phyloP scores from a whole-genome alignment of 2,329 filamentous ascomycete genomes.

The Beauveria pseudobassiana region DNA sequence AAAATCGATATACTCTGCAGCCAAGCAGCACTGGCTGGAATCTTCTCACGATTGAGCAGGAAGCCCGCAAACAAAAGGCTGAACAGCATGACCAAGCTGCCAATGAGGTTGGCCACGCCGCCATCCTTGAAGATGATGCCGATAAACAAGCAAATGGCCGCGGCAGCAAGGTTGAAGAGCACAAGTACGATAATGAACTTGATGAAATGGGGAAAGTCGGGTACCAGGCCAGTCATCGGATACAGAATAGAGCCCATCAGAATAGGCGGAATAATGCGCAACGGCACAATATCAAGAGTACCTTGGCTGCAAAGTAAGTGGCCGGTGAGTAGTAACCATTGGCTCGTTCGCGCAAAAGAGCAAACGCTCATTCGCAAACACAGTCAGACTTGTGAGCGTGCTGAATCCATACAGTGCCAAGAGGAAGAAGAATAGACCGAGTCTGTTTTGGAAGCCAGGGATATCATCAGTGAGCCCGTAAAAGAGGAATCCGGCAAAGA shows the following conservation, averaged over 20 bases:
- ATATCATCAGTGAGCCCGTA: constrained; percentile 96
- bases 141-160: constrained; percentile 90
- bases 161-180: constrained; percentile 90
- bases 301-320: constrained; percentile 91
- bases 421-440: constrained; percentile 96
- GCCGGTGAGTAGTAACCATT: constrained; percentile 95
- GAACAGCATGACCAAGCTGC: constrained; percentile 95
- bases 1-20: constrained; percentile 92
- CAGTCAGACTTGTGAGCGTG: constrained; percentile 85
- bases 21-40: constrained; percentile 79
- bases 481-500: constrained; percentile 91
- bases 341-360: constrained; percentile 87
- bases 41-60: constrained; percentile 88
- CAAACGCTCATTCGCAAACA: constrained; percentile 85
- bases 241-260: constrained; percentile 95
- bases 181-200: constrained; percentile 89
- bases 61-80: constrained; percentile 90
- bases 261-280: constrained; percentile 89
- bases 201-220: constrained; percentile 76
- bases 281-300: constrained; percentile 92
- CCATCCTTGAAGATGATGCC: constrained; percentile 90
- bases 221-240: constrained; percentile 90
- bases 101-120: constrained; percentile 87
- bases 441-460: constrained; percentile 92
- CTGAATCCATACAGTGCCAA: constrained; percentile 95